phyloP scores from a whole-genome alignment of 345 rosid species.

The Punica granatum region DNA sequence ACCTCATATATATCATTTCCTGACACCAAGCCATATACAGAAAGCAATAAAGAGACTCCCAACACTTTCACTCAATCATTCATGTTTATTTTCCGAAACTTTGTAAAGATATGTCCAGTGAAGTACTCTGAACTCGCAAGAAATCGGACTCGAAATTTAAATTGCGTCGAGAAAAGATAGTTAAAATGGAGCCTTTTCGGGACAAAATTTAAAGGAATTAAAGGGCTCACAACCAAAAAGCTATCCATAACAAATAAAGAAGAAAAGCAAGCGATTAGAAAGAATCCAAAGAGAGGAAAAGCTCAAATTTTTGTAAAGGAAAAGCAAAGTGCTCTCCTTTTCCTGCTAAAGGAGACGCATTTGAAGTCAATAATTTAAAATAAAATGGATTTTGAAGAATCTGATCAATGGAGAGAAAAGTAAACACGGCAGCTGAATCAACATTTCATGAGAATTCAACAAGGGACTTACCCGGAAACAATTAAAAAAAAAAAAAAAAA shows the following conservation, averaged over 20 bases:
- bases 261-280: slow-evolving; percentile 12
- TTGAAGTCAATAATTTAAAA: slow-evolving; percentile 9
- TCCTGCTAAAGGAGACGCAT: slow-evolving; percentile 14
- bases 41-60: not conserved
- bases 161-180: not conserved
- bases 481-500: not conserved
- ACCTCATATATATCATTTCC: not conserved
- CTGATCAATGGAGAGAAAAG: not conserved
- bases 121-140: not conserved
- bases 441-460: not conserved
- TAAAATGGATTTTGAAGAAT: slow-evolving; percentile 3
- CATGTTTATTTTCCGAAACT: not conserved
- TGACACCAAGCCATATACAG: not conserved
- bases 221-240: slow-evolving; percentile 12
- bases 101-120: not conserved
- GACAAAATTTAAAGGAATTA: not conserved
- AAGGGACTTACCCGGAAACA: not conserved
- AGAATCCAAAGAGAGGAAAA: slow-evolving; percentile 28
- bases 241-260: not conserved
- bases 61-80: not conserved
- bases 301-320: slow-evolving; percentile 10
- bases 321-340: slow-evolving; percentile 22
- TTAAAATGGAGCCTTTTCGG: not conserved
- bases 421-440: not conserved
- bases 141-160: not conserved